These are phyloP conservation scores for Chenopodium formosanum DNA, from an alignment of 148 eudicot genomes.

Conservation along the genomic window DNA sequence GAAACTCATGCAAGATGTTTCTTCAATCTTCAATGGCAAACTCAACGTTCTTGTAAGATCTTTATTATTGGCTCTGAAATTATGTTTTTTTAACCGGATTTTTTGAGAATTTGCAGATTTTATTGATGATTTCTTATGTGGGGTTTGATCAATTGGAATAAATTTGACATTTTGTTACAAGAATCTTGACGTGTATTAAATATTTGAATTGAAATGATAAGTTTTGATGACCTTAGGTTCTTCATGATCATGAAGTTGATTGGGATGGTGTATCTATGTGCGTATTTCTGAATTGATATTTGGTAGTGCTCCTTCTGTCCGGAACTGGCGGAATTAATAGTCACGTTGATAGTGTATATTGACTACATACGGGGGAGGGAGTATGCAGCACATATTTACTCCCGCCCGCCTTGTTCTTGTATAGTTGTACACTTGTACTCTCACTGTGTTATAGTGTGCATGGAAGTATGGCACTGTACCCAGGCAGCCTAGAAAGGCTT, in stretches of 20 bases:
- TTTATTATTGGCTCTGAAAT: neutral
- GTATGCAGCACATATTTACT: no score
- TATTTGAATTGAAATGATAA: neutral
- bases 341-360: neutral
- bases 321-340: neutral
- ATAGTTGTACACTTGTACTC: no score
- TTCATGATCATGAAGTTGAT: neutral
- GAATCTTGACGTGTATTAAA: neutral
- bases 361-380: neutral
- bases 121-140: neutral
- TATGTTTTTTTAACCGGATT: neutral
- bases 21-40: constrained; percentile 65
- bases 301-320: neutral
- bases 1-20: constrained; percentile 54
- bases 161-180: neutral
- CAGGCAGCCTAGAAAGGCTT: no score
- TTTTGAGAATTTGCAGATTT: neutral
- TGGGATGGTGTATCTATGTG: no score
- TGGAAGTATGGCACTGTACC: no score
- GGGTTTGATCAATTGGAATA: neutral
- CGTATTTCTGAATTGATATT: no score
- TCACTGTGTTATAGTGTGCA: no score
- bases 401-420: no score
- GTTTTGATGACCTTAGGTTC: neutral
- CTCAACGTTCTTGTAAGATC: constrained; percentile 82